A percentile compares a stretch with the other conserved stretches of the same genome.
Conservation (phyloP, 1,284 basidiomycete species). For the Boletellus deceptivus region DNA sequence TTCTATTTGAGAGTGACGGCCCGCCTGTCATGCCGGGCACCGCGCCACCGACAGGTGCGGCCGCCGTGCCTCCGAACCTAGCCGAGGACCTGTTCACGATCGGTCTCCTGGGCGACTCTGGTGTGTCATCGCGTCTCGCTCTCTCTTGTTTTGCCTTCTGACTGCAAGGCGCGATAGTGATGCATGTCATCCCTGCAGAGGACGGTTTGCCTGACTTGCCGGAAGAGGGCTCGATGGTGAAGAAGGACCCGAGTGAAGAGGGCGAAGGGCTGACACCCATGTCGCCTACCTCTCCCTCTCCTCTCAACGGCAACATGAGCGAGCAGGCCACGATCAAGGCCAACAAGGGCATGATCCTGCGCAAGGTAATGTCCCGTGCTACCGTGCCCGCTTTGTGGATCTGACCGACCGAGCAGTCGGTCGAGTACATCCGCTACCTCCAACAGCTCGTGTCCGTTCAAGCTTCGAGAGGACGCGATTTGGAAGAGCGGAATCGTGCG, state of each 20-base stretch:
- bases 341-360: constrained; percentile 87
- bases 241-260: constrained; percentile 34
- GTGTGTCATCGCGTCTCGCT: constrained; percentile 11
- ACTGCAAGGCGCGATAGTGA: constrained; percentile 8
- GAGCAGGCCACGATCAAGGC: constrained; percentile 58
- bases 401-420: constrained; percentile 45
- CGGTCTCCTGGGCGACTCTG: constrained; percentile 21
- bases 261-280: constrained; percentile 18
- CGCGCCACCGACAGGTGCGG: constrained; percentile 11
- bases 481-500: constrained; percentile 48
- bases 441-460: constrained; percentile 81
- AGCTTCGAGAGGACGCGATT: constrained; percentile 69
- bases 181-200: constrained; percentile 27
- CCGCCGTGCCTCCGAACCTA: constrained; percentile 3
- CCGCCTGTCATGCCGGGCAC: constrained; percentile 21
- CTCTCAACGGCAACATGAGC: constrained; percentile 1
- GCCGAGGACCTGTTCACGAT: constrained; percentile 24
- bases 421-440: constrained; percentile 85
- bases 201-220: constrained; percentile 31
- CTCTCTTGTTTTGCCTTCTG: background rate
- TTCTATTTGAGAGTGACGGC: constrained; percentile 61
- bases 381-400: background rate
- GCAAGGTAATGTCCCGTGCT: constrained; percentile 44
- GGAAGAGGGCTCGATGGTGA: constrained; percentile 31
- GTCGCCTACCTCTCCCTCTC: constrained; percentile 14